phyloP scores from a whole-genome alignment of 2,329 filamentous ascomycete species.

The Cordyceps militaris region DNA sequence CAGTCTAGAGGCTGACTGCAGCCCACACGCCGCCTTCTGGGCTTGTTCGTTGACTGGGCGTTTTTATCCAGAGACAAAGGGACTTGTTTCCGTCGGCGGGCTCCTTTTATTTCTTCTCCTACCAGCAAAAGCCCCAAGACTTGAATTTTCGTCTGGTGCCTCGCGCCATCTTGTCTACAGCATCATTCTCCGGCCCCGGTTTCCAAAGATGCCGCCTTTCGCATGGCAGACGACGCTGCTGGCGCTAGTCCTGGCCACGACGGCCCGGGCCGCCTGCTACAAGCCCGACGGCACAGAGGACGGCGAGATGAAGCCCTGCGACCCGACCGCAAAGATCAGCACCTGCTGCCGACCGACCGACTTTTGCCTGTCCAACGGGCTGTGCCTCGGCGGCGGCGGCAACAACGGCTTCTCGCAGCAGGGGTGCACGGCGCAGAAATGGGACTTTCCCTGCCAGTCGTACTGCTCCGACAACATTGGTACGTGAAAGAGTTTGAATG shows the following conservation, averaged over 20 bases:
- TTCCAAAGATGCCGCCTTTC: background rate
- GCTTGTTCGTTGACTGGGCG: too few species aligned
- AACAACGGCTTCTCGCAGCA: slow-evolving; percentile 5
- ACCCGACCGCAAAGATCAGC: slow-evolving; percentile 5
- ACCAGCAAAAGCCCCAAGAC: too few species aligned
- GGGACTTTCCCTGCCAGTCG: slow-evolving; percentile 5
- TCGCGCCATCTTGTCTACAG: too few species aligned
- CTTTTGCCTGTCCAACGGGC: slow-evolving; percentile 6
- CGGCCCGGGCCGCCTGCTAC: slow-evolving; percentile 8
- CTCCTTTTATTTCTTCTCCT: too few species aligned
- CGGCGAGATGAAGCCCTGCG: slow-evolving; percentile 3
- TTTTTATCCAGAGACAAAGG: too few species aligned
- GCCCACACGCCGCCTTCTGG: too few species aligned
- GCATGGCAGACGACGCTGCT: background rate
- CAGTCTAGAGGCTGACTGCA: too few species aligned
- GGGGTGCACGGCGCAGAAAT: background rate
- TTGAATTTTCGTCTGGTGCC: too few species aligned
- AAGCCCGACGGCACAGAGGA: background rate
- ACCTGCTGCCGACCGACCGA: slow-evolving; percentile 3
- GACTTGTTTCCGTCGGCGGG: too few species aligned
- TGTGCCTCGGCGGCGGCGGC: slow-evolving; percentile 3
- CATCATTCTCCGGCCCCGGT: too few species aligned
- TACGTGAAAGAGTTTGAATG: background rate
- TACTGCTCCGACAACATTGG: slow-evolving; percentile 4
- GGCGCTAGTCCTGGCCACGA: background rate